Percentiles rank a stretch among this genome's conserved stretches.
Evolutionary conservation across 306 rosid genomes (phyloP).

Genomic region (Pachyrhizus erosus): DNA sequence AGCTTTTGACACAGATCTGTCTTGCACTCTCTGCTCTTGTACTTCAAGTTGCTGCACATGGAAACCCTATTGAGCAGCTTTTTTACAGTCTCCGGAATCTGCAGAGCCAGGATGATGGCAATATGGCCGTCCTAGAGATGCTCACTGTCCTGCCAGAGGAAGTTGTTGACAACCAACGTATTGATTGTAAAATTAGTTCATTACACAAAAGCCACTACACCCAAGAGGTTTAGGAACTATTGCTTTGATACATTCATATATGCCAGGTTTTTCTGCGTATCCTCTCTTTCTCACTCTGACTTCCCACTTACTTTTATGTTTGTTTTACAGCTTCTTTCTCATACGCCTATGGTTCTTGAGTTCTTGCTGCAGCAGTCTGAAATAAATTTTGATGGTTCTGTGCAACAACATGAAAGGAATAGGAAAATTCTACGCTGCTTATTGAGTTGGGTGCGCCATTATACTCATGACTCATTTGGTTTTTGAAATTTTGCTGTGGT

Average conservation of each 20-base stretch:
- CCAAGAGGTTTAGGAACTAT: constrained; percentile 72
- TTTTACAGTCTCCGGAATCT: constrained; percentile 90
- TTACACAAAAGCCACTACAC: constrained; percentile 72
- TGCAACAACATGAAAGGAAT: constrained; percentile 76
- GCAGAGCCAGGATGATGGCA: constrained; percentile 75
- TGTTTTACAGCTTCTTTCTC: constrained; percentile 78
- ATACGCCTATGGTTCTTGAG: constrained; percentile 82
- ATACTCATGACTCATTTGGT: constrained; percentile 22
- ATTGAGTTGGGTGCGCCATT: constrained; percentile 86
- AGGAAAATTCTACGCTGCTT: constrained; percentile 93
- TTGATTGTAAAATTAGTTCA: constrained; percentile 64
- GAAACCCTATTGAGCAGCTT: constrained; percentile 89
- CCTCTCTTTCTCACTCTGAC: constrained; percentile 14
- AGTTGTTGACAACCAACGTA: constrained; percentile 70
- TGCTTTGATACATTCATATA: constrained; percentile 34
- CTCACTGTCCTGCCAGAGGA: constrained; percentile 96
- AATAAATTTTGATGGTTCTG: constrained; percentile 63
- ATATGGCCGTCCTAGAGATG: constrained; percentile 92
- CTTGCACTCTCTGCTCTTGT: constrained; percentile 92
- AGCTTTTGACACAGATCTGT: constrained; percentile 97
- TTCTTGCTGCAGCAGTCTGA: constrained; percentile 85
- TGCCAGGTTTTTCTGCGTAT: constrained; percentile 12
- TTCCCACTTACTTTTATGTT: constrained; percentile 19
- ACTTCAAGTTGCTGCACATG: constrained; percentile 77
- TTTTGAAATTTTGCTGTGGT: constrained; percentile 21